These are phyloP conservation scores for Fagus crenata DNA, from an alignment of 306 rosid species.

Conservation along the genomic window DNA sequence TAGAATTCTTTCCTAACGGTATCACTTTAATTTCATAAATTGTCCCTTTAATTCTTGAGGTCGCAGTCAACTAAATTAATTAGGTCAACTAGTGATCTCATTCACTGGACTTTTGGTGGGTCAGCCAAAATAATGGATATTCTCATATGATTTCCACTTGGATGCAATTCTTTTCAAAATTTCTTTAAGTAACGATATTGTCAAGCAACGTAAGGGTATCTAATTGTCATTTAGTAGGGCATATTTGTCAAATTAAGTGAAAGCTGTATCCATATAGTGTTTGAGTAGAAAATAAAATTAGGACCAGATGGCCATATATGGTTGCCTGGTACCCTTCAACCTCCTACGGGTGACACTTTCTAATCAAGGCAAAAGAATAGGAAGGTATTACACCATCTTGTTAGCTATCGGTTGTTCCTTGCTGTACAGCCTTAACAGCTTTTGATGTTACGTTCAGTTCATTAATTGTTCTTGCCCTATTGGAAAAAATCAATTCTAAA, in stretches of 20 bases:
- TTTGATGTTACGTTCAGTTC: constrained; percentile 33
- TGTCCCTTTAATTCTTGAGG: neutral
- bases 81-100: too few relatives aligned
- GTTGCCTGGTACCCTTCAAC: constrained; percentile 56
- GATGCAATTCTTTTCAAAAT: too few relatives aligned
- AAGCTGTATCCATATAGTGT: neutral
- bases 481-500: too few relatives aligned
- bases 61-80: neutral
- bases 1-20: constrained; percentile 21
- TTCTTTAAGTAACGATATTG: neutral
- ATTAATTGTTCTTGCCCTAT: too few relatives aligned
- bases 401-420: constrained; percentile 45
- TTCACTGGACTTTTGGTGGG: too few relatives aligned
- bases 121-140: too few relatives aligned
- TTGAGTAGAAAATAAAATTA: constrained; percentile 14
- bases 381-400: constrained; percentile 33
- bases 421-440: constrained; percentile 32
- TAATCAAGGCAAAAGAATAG: constrained; percentile 36
- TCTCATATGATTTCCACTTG: too few relatives aligned
- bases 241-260: constrained; percentile 16
- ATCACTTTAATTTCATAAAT: constrained; percentile 23
- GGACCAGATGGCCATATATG: constrained; percentile 9
- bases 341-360: constrained; percentile 61
- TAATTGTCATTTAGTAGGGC: neutral
- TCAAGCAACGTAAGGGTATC: neutral